Evolutionary conservation across 352 stramenopile species (phyloP).

Genomic region (Saprolegnia diclina): DNA sequence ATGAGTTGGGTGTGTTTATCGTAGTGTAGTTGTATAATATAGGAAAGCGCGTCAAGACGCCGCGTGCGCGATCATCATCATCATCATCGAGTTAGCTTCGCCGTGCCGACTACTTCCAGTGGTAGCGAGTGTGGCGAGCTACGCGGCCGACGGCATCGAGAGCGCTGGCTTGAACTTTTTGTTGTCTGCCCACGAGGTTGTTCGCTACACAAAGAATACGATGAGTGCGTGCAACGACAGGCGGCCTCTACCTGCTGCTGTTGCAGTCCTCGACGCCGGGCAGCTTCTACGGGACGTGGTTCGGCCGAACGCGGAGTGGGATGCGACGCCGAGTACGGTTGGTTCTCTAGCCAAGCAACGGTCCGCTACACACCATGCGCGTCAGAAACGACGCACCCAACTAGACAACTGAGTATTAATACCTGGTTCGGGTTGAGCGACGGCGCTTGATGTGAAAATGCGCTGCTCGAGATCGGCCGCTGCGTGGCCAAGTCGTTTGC

Average conservation of each 20-base stretch:
- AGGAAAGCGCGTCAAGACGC: neutral
- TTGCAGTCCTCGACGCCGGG: slow-evolving; percentile 1
- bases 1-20: neutral
- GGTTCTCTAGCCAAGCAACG: slow-evolving; percentile 9
- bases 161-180: neutral
- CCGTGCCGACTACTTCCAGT: slow-evolving; percentile 10
- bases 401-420: neutral
- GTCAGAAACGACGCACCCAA: neutral
- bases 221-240: neutral
- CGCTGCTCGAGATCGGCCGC: slow-evolving; percentile 11
- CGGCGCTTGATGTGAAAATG: slow-evolving; percentile 10
- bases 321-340: slow-evolving; percentile 5
- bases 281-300: slow-evolving; percentile 5
- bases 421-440: slow-evolving; percentile 15
- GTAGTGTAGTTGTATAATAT: slow-evolving; percentile 12
- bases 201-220: neutral
- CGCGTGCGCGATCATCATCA: too few relatives aligned
- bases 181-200: neutral
- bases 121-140: neutral
- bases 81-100: too few relatives aligned
- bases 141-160: slow-evolving; percentile 4
- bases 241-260: slow-evolving; percentile 2
- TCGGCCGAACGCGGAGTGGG: slow-evolving; percentile 8
- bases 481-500: neutral
- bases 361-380: neutral